phyloP scores from a whole-genome alignment of 345 rosid species.

The Mallotus nudiflorus region DNA sequence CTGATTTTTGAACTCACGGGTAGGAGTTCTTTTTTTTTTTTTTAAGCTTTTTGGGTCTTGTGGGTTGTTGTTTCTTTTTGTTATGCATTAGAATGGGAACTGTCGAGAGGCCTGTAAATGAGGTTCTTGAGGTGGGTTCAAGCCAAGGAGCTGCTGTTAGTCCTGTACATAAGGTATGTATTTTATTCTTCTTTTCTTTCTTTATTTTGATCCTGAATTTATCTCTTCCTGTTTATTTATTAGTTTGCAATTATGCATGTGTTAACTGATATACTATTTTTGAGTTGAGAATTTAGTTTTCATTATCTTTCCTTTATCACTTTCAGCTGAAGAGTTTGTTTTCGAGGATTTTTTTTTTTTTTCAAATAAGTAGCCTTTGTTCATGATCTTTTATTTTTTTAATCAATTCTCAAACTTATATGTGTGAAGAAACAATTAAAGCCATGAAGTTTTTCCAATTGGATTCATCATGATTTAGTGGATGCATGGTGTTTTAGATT shows the following conservation, averaged over 20 bases:
- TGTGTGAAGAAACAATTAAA: neutral
- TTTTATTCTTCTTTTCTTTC: neutral
- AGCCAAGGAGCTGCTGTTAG: conserved; percentile 15
- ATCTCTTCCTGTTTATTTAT: neutral
- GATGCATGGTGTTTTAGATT: neutral
- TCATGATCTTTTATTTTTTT: neutral
- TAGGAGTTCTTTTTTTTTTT: neutral
- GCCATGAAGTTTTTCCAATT: neutral
- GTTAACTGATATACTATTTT: too few relatives aligned
- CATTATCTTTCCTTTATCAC: neutral
- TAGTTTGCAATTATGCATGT: too few relatives aligned
- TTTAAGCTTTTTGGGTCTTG: neutral
- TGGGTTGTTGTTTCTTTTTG: conserved; percentile 13
- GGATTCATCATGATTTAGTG: neutral
- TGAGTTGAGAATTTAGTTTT: too few relatives aligned
- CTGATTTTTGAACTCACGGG: neutral
- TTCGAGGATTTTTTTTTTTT: too few relatives aligned
- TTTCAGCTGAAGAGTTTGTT: neutral
- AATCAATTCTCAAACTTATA: neutral
- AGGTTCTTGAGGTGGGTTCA: conserved; percentile 20
- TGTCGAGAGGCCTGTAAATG: conserved; percentile 26
- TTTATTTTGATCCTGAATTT: neutral
- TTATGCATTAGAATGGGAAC: conserved; percentile 26
- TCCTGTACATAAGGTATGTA: conserved; percentile 31
- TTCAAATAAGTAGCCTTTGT: neutral